These are phyloP conservation scores for Fusarium sarcochroum DNA, from an alignment of 2,329 filamentous ascomycete species.

Conservation along the genomic window DNA sequence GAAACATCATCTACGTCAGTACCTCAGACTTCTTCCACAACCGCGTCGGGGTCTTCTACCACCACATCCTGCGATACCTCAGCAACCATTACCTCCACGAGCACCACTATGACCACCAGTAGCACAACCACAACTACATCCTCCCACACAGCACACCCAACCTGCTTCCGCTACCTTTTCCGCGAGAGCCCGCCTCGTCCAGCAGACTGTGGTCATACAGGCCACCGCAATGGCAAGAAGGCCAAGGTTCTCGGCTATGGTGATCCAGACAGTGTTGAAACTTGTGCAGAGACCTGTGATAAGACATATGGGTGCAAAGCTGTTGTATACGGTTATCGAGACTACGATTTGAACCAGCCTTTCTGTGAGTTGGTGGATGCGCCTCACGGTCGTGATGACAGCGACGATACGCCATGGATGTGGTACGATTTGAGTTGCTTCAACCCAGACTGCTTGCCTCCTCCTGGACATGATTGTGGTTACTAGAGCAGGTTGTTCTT, in stretches of 20 bases:
- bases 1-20: background rate
- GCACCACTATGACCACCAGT: slow-evolving; percentile 2
- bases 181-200: slow-evolving; percentile 12
- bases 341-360: slow-evolving; percentile 29
- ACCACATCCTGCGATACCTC: background rate
- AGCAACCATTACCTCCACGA: slow-evolving; percentile 6
- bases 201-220: slow-evolving; percentile 24
- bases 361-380: slow-evolving; percentile 33
- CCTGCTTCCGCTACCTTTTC: slow-evolving; percentile 38
- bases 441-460: slow-evolving; percentile 32
- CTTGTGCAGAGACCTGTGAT: slow-evolving; percentile 33
- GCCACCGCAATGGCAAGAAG: slow-evolving; percentile 16
- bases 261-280: slow-evolving; percentile 29
- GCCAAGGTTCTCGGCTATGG: slow-evolving; percentile 32
- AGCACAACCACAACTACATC: slow-evolving; percentile 9
- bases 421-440: slow-evolving; percentile 37
- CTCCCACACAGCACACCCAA: slow-evolving; percentile 13
- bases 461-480: slow-evolving; percentile 22
- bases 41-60: slow-evolving; percentile 2
- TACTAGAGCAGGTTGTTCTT: slow-evolving; percentile 12
- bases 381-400: slow-evolving; percentile 14
- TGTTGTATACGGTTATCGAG: slow-evolving; percentile 27
- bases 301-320: slow-evolving; percentile 24
- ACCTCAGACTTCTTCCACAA: slow-evolving; percentile 5
- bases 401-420: slow-evolving; percentile 29